Percentiles rank a stretch among this genome's conserved stretches.
These are phyloP conservation scores for Phytopythium chamaehyphon DNA, from an alignment of 352 stramenopile species.

Conservation along the genomic window DNA sequence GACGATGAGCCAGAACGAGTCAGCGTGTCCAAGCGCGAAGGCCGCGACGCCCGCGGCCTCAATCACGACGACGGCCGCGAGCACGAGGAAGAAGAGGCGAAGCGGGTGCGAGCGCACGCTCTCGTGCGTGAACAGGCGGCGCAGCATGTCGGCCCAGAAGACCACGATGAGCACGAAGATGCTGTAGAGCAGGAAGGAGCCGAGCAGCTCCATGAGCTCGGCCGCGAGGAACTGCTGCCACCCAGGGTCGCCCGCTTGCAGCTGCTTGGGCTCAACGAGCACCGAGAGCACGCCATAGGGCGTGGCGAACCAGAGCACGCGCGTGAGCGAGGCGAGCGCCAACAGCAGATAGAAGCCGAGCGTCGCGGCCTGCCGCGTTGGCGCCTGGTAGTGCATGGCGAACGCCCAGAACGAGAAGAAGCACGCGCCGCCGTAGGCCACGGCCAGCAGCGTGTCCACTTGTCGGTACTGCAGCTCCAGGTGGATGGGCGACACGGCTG, in stretches of 20 bases:
- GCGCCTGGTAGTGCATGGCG: conserved; percentile 57
- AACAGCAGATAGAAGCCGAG: conserved; percentile 84
- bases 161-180: conserved; percentile 98
- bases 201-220: conserved; percentile 87
- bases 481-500: conserved; percentile 50
- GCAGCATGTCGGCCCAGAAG: conserved; percentile 97
- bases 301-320: conserved; percentile 70
- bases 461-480: conserved; percentile 79
- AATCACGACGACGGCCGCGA: conserved; percentile 63
- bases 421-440: conserved; percentile 70
- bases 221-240: conserved; percentile 70
- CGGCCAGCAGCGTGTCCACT: conserved; percentile 70
- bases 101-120: conserved; percentile 79
- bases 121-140: conserved; percentile 83
- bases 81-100: conserved; percentile 83
- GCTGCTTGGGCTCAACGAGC: conserved; percentile 44
- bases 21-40: conserved; percentile 78
- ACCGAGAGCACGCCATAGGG: conserved; percentile 71
- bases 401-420: conserved; percentile 84
- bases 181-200: conserved; percentile 93
- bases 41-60: conserved; percentile 84
- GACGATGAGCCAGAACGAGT: conserved; percentile 95
- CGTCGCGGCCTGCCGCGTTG: conserved; percentile 53
- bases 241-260: conserved; percentile 64
- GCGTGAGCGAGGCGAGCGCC: conserved; percentile 54